phyloP scores from a whole-genome alignment of 768 basidiomycete genomes.

The Leucocoprinus sp. region DNA sequence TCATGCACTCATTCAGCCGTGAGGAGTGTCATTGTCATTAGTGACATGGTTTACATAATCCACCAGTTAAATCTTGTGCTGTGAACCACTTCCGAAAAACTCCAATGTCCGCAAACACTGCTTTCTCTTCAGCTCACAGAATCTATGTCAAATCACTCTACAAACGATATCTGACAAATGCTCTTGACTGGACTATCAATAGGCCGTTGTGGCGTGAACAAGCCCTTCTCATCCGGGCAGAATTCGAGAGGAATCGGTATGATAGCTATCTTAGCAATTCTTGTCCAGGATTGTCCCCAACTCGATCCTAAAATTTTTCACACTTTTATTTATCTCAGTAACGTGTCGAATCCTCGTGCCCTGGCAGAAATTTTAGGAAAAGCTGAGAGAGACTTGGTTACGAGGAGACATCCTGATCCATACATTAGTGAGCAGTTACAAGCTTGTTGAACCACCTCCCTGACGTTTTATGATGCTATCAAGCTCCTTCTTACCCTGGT shows the following conservation, averaged over 20 bases:
- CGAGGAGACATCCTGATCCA: slow-evolving; percentile 79
- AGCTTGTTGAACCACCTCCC: background rate
- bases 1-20: too few relatives aligned
- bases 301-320: slow-evolving; percentile 6
- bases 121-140: slow-evolving; percentile 67
- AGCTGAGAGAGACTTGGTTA: slow-evolving; percentile 68
- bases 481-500: slow-evolving; percentile 77
- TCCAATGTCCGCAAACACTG: slow-evolving; percentile 44
- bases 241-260: slow-evolving; percentile 90
- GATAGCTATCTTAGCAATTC: slow-evolving; percentile 18
- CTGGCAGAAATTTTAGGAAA: slow-evolving; percentile 69
- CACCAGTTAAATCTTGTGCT: background rate
- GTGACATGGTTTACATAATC: slow-evolving; percentile 4
- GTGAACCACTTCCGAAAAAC: slow-evolving; percentile 14
- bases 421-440: slow-evolving; percentile 67
- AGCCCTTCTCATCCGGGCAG: slow-evolving; percentile 81
- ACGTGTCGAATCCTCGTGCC: slow-evolving; percentile 79
- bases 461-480: slow-evolving; percentile 6
- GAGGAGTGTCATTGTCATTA: too few relatives aligned
- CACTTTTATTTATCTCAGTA: slow-evolving; percentile 31
- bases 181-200: slow-evolving; percentile 84
- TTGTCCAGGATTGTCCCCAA: slow-evolving; percentile 1
- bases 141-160: slow-evolving; percentile 90
- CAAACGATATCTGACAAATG: slow-evolving; percentile 76
- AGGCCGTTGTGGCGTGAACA: slow-evolving; percentile 81